Conservation (phyloP, 1,139 yeast species). For the Saccharomyces hybrid region DNA sequence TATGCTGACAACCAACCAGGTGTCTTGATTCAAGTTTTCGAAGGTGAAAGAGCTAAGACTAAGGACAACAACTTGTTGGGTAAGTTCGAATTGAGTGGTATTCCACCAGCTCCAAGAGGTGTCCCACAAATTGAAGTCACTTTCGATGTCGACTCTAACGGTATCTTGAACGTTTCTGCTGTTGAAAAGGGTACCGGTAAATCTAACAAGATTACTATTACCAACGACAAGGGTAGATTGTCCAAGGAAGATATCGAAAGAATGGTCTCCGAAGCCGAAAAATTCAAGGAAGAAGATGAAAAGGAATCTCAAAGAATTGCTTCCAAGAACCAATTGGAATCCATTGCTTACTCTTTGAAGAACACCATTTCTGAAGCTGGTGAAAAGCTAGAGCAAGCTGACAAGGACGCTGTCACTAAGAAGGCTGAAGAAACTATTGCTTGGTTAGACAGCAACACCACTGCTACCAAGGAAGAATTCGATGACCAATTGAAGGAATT, state of each 20-base stretch:
- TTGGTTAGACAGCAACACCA: constrained; percentile 84
- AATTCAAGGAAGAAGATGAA: constrained; percentile 78
- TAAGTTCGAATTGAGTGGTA: constrained; percentile 86
- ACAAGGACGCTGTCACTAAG: constrained; percentile 69
- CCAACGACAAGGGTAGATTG: constrained; percentile 94
- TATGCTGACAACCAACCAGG: constrained; percentile 93
- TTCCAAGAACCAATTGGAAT: constrained; percentile 85
- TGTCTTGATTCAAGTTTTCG: constrained; percentile 85
- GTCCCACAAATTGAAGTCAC: constrained; percentile 93
- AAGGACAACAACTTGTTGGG: constrained; percentile 92
- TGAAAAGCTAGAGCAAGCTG: constrained; percentile 76
- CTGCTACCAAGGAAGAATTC: constrained; percentile 83
- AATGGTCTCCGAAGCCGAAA: constrained; percentile 90
- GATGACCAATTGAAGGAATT: constrained; percentile 89
- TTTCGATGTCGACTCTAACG: constrained; percentile 87
- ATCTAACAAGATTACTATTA: constrained; percentile 72
- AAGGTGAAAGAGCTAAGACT: constrained; percentile 91
- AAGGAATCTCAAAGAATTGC: constrained; percentile 72
- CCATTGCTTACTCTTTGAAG: constrained; percentile 85
- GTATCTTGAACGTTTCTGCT: constrained; percentile 89
- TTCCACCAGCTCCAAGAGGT: constrained; percentile 95
- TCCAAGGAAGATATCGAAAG: constrained; percentile 91
- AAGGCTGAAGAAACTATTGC: constrained; percentile 79
- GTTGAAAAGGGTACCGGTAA: constrained; percentile 87
- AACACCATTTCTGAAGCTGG: constrained; percentile 73